Evolutionary conservation across 352 stramenopile genomes (phyloP).

Genomic region (Salisapilia sapeloensis): DNA sequence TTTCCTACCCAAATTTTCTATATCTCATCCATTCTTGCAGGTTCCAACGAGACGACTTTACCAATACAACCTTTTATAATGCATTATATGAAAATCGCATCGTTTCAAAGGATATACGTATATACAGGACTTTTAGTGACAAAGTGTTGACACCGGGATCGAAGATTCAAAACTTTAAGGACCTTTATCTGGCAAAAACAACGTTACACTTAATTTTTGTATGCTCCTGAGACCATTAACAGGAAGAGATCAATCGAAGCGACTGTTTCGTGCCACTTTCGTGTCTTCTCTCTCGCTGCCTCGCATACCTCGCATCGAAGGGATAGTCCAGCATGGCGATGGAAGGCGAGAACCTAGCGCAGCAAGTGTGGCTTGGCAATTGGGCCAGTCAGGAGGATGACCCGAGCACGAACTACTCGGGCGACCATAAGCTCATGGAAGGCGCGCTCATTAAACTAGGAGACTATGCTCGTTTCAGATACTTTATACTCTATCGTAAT

Average conservation of each 20-base stretch:
- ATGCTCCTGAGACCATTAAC: neutral
- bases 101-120: too few species aligned
- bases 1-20: too few species aligned
- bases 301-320: neutral
- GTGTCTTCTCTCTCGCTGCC: neutral
- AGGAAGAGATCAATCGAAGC: neutral
- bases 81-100: too few species aligned
- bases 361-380: slow-evolving; percentile 26
- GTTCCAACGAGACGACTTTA: too few species aligned
- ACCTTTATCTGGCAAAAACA: too few species aligned
- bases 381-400: slow-evolving; percentile 40
- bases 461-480: slow-evolving; percentile 76
- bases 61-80: too few species aligned
- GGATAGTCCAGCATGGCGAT: neutral
- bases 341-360: slow-evolving; percentile 1
- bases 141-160: too few species aligned
- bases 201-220: too few species aligned
- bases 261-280: neutral
- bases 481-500: slow-evolving; percentile 72
- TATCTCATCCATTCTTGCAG: too few species aligned
- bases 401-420: slow-evolving; percentile 59
- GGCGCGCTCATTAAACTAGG: slow-evolving; percentile 72
- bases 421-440: slow-evolving; percentile 76
- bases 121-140: too few species aligned
- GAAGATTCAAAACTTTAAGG: too few species aligned